These are phyloP conservation scores for Aspergillus jensenii DNA, from an alignment of 2,329 filamentous ascomycete species.

Conservation along the genomic window DNA sequence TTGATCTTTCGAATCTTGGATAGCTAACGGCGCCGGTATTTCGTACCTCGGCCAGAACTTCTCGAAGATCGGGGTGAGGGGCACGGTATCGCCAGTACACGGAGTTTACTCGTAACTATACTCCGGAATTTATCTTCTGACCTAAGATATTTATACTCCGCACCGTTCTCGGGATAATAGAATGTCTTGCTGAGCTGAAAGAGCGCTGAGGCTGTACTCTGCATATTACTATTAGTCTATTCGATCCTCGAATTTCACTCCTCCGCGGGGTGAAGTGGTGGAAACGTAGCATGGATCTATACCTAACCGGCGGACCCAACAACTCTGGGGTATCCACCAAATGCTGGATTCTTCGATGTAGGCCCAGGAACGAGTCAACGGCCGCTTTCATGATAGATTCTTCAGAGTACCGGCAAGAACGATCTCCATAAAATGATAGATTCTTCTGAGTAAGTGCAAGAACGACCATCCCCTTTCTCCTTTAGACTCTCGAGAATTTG, in stretches of 20 bases:
- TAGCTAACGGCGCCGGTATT: background rate
- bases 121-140: background rate
- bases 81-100: background rate
- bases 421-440: constrained; percentile 5
- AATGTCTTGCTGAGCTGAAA: background rate
- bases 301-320: background rate
- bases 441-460: constrained; percentile 8
- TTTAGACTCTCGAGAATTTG: background rate
- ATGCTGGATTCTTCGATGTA: constrained; percentile 15
- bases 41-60: background rate
- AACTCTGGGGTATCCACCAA: constrained; percentile 3
- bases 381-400: constrained; percentile 7
- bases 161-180: background rate
- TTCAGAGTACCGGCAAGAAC: constrained; percentile 7
- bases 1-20: background rate
- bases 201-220: background rate
- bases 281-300: background rate
- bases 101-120: background rate
- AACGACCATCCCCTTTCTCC: background rate
- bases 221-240: background rate
- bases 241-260: background rate
- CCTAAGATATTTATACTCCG: background rate
- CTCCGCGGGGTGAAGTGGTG: background rate
- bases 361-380: constrained; percentile 7
- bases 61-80: background rate